Evolutionary conservation across 2,329 filamentous ascomycete species (phyloP), one percentile per base, ranked within the genome.

Genomic region (Ramichloridium luteum): DNA sequence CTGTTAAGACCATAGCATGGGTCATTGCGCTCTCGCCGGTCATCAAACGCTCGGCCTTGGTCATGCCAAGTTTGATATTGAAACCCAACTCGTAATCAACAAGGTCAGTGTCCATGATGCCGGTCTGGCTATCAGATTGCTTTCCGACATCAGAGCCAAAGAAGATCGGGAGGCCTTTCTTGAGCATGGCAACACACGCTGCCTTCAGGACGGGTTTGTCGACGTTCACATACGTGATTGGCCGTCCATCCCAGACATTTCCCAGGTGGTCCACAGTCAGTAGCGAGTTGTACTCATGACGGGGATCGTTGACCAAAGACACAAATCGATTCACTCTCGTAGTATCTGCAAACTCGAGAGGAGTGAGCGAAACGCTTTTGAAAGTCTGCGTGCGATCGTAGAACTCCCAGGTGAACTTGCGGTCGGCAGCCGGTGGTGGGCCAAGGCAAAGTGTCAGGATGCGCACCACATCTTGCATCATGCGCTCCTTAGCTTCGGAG

Each of bases 1-100:
- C 85, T 2, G 83, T 93, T 39, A 93, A 58, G 0, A 92, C 82
- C 85, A 93, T 93, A 4, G 85, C 85, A 49, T 93, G 85, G 1
- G 84, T 93, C 84, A 93, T 92, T 30, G 72, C 68, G 32, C 72
- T 78, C 59, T 92, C 84, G 8, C 80, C 75, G 0, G 77, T 77
- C 46, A 70, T 64, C 27, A 93, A 61, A 3, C 84, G 64, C 47
- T 83, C 70, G 1, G 79, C 78, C 58, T 93, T 93, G 48, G 63
- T 72, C 70, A 92, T 68, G 12, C 72, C 74, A 6, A 88, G 66
- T 34, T 65, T 67, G 38, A 84, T 68, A 47, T 85, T 82, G 58
- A 93, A 84, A n/a, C 81, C 84, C 1, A 92, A 70, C 46, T 80
- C 71, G 56, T 88, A 90, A 56, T 90, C 77, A 48, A 78, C 73